A percentile compares a stretch with the other conserved stretches of the same genome.
phyloP scores from a whole-genome alignment of 2,329 filamentous ascomycete genomes.

The Colletotrichum graminicola region DNA sequence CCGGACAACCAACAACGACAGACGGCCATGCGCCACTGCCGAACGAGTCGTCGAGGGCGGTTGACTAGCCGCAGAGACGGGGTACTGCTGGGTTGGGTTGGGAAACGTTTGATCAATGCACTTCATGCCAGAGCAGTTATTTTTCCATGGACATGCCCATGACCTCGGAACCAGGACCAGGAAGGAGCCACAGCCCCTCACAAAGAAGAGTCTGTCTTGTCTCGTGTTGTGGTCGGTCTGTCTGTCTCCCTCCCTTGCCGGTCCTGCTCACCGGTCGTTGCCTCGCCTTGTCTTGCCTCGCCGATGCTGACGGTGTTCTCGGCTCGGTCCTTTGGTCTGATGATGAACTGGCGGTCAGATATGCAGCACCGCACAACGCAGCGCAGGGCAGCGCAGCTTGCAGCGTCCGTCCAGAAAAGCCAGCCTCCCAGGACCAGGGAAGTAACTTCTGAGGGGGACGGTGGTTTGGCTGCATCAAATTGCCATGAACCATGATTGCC shows the following conservation, averaged over 20 bases:
- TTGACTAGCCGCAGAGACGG: conserved; percentile 22
- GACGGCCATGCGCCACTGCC: conserved; percentile 39
- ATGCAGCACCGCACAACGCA: conserved; percentile 46
- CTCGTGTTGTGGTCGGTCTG: conserved; percentile 12
- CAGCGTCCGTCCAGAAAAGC: conserved; percentile 39
- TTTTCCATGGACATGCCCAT: conserved; percentile 13
- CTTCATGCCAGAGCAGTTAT: conserved; percentile 27
- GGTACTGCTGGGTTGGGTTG: conserved; percentile 26
- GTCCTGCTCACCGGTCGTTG: conserved; percentile 2
- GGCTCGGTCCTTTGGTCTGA: conserved; percentile 42
- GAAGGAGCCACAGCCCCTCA: conserved; percentile 9
- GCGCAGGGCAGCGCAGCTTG: conserved; percentile 46
- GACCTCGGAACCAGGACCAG: conserved; percentile 12
- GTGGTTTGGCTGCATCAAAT: conserved; percentile 49
- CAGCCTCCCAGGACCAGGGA: conserved; percentile 45
- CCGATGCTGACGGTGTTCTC: conserved; percentile 9
- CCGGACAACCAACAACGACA: conserved; percentile 42
- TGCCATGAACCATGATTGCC: conserved; percentile 58
- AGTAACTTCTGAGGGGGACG: conserved; percentile 43
- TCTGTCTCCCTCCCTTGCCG: conserved; percentile 16
- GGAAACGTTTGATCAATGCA: conserved; percentile 40
- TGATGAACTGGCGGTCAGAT: conserved; percentile 65
- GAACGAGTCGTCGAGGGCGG: conserved; percentile 33
- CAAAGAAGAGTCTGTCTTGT: conserved; percentile 22
- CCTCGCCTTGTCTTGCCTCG: conserved; percentile 8